Conservation (phyloP, 345 rosid genomes). For the Boechera divaricarpa region DNA sequence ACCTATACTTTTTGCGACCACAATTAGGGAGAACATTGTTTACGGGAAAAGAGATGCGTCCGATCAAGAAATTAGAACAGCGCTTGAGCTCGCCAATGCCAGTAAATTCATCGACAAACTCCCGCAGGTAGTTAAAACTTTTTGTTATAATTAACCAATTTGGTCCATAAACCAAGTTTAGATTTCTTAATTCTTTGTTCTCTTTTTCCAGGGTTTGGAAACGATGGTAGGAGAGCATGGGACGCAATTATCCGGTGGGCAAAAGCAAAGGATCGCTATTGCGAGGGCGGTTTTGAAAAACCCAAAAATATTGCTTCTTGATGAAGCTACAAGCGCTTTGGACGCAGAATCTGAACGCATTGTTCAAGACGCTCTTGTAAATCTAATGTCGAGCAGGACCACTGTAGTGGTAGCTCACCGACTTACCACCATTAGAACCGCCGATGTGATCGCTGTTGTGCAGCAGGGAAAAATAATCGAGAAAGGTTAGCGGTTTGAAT, state of each 20-base stretch:
- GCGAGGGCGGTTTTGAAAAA: slow-evolving; percentile 54
- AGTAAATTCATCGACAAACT: background rate
- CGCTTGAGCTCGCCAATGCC: background rate
- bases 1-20: slow-evolving; percentile 44
- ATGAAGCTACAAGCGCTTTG: slow-evolving; percentile 77
- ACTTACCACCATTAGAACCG: slow-evolving; percentile 1
- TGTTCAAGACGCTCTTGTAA: slow-evolving; percentile 40
- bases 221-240: slow-evolving; percentile 1
- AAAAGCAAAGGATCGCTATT: slow-evolving; percentile 47
- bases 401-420: background rate
- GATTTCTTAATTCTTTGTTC: slow-evolving; percentile 21
- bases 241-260: slow-evolving; percentile 53
- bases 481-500: background rate
- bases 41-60: slow-evolving; percentile 17
- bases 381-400: background rate
- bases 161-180: background rate
- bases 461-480: background rate
- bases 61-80: background rate
- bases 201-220: background rate
- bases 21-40: slow-evolving; percentile 45
- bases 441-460: background rate
- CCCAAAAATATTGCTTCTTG: slow-evolving; percentile 79
- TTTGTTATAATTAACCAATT: background rate
- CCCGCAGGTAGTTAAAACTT: background rate
- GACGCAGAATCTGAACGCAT: slow-evolving; percentile 60